These are phyloP conservation scores for Rutstroemia sydowiana DNA, from an alignment of 2,329 filamentous ascomycete species.

Conservation along the genomic window DNA sequence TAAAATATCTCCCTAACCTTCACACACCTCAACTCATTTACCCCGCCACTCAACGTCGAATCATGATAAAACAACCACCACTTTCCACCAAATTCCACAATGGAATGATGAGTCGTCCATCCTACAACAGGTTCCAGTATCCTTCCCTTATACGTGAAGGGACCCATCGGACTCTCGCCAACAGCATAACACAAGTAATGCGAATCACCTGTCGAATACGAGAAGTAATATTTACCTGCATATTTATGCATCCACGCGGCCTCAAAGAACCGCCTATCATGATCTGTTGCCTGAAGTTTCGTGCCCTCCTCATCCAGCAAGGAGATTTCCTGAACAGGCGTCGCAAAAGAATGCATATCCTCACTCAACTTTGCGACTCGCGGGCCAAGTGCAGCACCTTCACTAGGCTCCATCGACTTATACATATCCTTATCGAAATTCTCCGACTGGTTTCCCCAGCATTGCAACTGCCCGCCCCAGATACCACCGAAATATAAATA, in stretches of 20 bases:
- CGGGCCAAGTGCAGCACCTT: slow-evolving; percentile 54
- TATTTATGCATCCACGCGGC: slow-evolving; percentile 75
- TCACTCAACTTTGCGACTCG: slow-evolving; percentile 56
- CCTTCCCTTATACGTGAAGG: slow-evolving; percentile 64
- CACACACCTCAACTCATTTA: slow-evolving; percentile 64
- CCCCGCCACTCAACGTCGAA: slow-evolving; percentile 57
- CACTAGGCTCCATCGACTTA: slow-evolving; percentile 52
- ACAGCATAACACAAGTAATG: slow-evolving; percentile 67
- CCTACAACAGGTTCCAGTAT: slow-evolving; percentile 71
- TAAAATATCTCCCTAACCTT: slow-evolving; percentile 72
- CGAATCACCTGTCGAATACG: slow-evolving; percentile 71
- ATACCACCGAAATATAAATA: slow-evolving; percentile 74
- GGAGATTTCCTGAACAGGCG: slow-evolving; percentile 48
- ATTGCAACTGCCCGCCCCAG: slow-evolving; percentile 76
- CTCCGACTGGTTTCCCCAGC: slow-evolving; percentile 43
- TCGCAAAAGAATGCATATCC: slow-evolving; percentile 58
- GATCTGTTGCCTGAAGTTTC: slow-evolving; percentile 58
- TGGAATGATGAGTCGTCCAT: slow-evolving; percentile 77
- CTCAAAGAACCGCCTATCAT: slow-evolving; percentile 72
- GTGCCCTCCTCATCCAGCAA: slow-evolving; percentile 52
- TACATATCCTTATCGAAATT: slow-evolving; percentile 49
- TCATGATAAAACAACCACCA: slow-evolving; percentile 78
- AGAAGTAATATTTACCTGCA: slow-evolving; percentile 64
- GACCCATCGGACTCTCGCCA: slow-evolving; percentile 56
- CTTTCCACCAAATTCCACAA: slow-evolving; percentile 63